Base-by-base conservation (phyloP, 805 yeast species). In the Candida fluviatilis region DNA sequence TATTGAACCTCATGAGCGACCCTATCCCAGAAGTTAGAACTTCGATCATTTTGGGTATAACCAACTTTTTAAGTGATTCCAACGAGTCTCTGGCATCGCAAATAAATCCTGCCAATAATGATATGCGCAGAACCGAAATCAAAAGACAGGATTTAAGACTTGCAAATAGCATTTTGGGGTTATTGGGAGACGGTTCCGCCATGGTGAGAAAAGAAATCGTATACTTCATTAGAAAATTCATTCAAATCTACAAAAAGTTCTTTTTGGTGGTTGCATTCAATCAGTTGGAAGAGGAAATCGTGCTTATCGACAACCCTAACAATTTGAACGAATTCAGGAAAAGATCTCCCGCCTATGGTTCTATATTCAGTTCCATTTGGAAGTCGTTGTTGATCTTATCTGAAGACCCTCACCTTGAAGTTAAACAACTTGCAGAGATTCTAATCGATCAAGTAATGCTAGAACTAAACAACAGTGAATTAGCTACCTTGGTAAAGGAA, bases 21-120 rank as follows among this genome's bases (percentile, higher is more conserved):
- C 96, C 97, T 0, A 88, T 91, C 34, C 96, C 98, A 0, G 99
- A 93, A 58, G 95, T 93, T 1, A 70, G 98, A 39, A 84, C 96
- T 0, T 86, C 97, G 0, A 77, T 87, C 3, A 64, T 93, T 10
- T 65, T 80, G 24, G 84, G 95, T 0, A 64, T 91, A 35, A 77
- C 88, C 3, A 76, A 80, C 27, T 87, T 81, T 52, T 59, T 84
- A 25, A 77, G 82, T 3, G 78, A 70, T 24, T 59, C 63, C n/a
- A n/a, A 8, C 5, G 36, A 38, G 34, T 33, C 33, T 18, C 28
- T 47, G 3, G 35, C 38, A 15, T 38, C 42, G 15, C 43, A 18
- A 17, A 25, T 38, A 3, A 47, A 45, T 18, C 50, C 41, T 14
- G 46, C 47, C 25, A 41, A 45, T 4, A 50, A 61, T 12, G 73